Conservation (phyloP, 2,329 filamentous ascomycete genomes). For the Neurospora sp. region DNA sequence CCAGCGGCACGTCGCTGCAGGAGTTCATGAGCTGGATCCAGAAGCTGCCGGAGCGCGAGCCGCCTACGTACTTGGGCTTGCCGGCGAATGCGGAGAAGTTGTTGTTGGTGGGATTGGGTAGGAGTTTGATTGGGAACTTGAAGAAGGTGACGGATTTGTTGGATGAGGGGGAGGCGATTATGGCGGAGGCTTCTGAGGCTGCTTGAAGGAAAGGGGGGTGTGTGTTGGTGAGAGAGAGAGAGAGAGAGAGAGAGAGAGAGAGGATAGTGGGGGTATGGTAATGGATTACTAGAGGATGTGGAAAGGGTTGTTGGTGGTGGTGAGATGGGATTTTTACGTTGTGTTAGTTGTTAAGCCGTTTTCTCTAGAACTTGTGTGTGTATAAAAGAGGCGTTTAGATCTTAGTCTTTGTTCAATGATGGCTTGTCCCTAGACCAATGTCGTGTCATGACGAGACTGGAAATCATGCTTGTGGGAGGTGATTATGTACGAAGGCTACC, state of each 20-base stretch:
- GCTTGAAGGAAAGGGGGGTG: constrained; percentile 4
- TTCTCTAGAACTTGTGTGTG: background rate
- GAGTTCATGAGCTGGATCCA: constrained; percentile 92
- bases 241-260: background rate
- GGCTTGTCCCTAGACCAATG: background rate
- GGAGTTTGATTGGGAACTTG: constrained; percentile 74
- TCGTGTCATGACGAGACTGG: background rate
- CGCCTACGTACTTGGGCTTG: constrained; percentile 86
- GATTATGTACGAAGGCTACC: background rate
- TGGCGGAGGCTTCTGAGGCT: constrained; percentile 47
- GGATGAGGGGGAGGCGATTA: constrained; percentile 87
- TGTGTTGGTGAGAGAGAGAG: background rate
- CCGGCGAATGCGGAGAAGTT: constrained; percentile 96
- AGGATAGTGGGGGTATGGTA: background rate
- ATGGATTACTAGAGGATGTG: background rate
- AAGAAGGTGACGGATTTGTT: constrained; percentile 77
- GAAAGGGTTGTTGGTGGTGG: background rate
- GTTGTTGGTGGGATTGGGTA: constrained; percentile 77
- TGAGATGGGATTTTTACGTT: background rate
- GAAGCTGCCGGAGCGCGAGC: constrained; percentile 83
- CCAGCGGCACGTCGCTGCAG: constrained; percentile 67
- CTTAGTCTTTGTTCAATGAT: background rate
- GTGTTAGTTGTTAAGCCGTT: background rate
- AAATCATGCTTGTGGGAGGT: background rate
- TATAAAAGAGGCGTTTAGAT: background rate